Evolutionary conservation across 495 filamentous ascomycete species (phyloP).

Genomic region (Tuber borchii): DNA sequence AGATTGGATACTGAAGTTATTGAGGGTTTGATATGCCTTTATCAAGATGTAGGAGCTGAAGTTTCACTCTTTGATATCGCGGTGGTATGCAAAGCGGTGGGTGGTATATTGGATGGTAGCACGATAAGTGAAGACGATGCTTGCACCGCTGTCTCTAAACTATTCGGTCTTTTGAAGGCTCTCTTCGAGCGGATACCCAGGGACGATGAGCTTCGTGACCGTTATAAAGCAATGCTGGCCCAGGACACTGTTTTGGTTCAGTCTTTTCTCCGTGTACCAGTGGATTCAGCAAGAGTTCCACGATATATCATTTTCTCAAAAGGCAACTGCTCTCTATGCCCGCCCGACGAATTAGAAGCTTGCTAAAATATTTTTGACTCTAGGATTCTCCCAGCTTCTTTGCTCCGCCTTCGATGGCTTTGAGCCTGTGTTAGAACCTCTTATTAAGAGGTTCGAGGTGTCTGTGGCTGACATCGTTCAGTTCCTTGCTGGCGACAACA

Average conservation of each 20-base stretch:
- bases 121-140: constrained; percentile 22
- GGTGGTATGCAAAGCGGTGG: constrained; percentile 21
- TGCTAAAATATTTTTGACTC: constrained; percentile 14
- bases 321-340: constrained; percentile 1
- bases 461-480: constrained; percentile 19
- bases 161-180: constrained; percentile 15
- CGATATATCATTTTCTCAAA: constrained; percentile 28
- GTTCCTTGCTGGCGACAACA: constrained; percentile 15
- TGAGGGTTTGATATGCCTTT: constrained; percentile 1
- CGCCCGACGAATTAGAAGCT: not conserved
- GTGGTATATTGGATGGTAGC: constrained; percentile 14
- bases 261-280: constrained; percentile 15
- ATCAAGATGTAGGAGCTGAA: constrained; percentile 21
- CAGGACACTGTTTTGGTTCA: constrained; percentile 6
- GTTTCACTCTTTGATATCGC: constrained; percentile 35
- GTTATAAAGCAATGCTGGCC: constrained; percentile 21
- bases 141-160: constrained; percentile 13
- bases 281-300: constrained; percentile 5
- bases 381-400: constrained; percentile 32
- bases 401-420: constrained; percentile 12
- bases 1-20: constrained; percentile 13
- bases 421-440: constrained; percentile 17
- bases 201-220: constrained; percentile 15
- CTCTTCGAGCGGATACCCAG: constrained; percentile 10
- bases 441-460: constrained; percentile 15